Evolutionary conservation across 805 yeast genomes (phyloP).

Genomic region (Kuraishia ogatae): DNA sequence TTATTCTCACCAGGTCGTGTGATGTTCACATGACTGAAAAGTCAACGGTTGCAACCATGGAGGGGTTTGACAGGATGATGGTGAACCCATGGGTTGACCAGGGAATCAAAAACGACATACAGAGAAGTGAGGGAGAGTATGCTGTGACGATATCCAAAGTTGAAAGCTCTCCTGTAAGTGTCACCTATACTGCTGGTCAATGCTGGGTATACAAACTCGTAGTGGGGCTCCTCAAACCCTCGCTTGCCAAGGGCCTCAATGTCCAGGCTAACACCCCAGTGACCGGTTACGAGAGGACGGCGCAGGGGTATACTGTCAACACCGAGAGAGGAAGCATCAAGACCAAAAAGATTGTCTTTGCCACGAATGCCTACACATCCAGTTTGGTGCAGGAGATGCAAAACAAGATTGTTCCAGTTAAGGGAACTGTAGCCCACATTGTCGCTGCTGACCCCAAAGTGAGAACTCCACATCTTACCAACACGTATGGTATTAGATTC

Average conservation of each 20-base stretch:
- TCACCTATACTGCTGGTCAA: slow-evolving; percentile 32
- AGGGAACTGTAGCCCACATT: slow-evolving; percentile 23
- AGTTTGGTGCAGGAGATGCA: slow-evolving; percentile 17
- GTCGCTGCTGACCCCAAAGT: slow-evolving; percentile 11
- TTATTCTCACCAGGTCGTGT: slow-evolving; percentile 20
- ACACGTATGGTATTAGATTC: slow-evolving; percentile 20
- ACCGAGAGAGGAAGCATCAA: slow-evolving; percentile 19
- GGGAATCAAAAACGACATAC: slow-evolving; percentile 19
- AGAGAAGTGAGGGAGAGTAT: slow-evolving; percentile 21
- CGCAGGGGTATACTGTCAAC: slow-evolving; percentile 22
- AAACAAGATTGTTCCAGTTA: slow-evolving; percentile 25
- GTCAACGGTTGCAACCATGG: slow-evolving; percentile 9
- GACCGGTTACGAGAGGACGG: slow-evolving; percentile 12
- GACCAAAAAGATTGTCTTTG: slow-evolving; percentile 26
- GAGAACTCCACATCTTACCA: slow-evolving; percentile 21
- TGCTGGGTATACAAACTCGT: slow-evolving; percentile 36
- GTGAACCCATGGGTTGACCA: slow-evolving; percentile 20
- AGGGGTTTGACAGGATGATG: slow-evolving; percentile 13
- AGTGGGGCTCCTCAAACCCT: slow-evolving; percentile 20
- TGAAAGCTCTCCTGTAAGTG: slow-evolving; percentile 22
- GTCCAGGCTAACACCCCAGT: slow-evolving; percentile 34
- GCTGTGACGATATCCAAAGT: slow-evolving; percentile 21
- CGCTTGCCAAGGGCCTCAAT: slow-evolving; percentile 25
- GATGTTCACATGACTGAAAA: slow-evolving; percentile 15
- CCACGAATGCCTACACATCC: slow-evolving; percentile 27